Conservation (phyloP, 352 stramenopile species). For the Globisporangium spinosum region DNA sequence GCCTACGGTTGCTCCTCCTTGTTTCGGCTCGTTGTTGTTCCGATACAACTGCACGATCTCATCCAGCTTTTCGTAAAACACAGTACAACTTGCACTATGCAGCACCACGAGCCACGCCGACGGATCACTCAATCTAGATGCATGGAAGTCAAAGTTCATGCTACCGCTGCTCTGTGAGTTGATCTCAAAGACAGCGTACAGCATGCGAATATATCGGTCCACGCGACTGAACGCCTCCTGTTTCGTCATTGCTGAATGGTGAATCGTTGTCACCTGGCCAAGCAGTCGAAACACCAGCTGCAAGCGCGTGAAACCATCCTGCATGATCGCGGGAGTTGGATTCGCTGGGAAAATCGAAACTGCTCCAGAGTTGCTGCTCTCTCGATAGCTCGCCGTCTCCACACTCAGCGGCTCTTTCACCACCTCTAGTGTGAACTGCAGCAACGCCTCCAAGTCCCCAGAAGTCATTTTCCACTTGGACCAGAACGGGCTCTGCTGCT, state of each 20-base stretch:
- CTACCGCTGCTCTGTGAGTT: background rate
- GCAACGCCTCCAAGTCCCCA: conserved; percentile 48
- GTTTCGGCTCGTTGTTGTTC: conserved; percentile 21
- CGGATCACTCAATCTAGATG: conserved; percentile 30
- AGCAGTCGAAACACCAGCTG: conserved; percentile 63
- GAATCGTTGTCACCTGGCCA: conserved; percentile 62
- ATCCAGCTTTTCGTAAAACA: conserved; percentile 81
- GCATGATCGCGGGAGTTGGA: conserved; percentile 55
- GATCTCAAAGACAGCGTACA: conserved; percentile 62
- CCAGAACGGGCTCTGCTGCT: conserved; percentile 70
- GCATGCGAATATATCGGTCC: conserved; percentile 48
- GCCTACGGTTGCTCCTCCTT: background rate
- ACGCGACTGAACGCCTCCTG: conserved; percentile 45
- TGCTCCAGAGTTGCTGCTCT: background rate
- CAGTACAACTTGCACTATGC: conserved; percentile 65
- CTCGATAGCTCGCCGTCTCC: conserved; percentile 7
- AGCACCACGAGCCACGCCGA: conserved; percentile 64
- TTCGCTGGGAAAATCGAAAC: conserved; percentile 34
- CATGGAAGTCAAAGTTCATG: conserved; percentile 6
- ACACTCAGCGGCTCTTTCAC: conserved; percentile 50
- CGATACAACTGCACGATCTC: conserved; percentile 74
- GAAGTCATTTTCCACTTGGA: conserved; percentile 67
- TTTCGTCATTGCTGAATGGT: conserved; percentile 44
- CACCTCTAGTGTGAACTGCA: conserved; percentile 54
- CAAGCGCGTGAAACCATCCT: conserved; percentile 70